Conservation (phyloP, 2,329 filamentous ascomycete genomes). For the Sporothrix pallida region DNA sequence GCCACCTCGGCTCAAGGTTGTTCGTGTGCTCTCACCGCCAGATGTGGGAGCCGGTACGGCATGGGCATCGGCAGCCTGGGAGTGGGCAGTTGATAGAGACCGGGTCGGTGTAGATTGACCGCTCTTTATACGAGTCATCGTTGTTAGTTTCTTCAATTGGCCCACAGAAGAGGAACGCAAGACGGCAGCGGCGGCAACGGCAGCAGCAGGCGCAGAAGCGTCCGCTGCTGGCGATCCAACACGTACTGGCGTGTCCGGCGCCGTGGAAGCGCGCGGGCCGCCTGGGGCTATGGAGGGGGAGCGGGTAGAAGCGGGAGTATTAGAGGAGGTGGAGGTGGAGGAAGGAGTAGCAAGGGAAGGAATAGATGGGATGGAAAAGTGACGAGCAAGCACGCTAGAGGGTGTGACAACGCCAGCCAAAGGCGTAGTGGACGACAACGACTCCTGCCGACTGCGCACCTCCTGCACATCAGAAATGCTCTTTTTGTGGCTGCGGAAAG, state of each 20-base stretch:
- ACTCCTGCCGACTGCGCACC: constrained; percentile 52
- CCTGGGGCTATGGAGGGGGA: constrained; percentile 24
- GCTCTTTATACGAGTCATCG: constrained; percentile 81
- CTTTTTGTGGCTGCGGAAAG: constrained; percentile 50
- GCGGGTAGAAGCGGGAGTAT: constrained; percentile 29
- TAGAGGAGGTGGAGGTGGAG: constrained; percentile 31
- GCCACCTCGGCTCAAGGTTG: constrained; percentile 35
- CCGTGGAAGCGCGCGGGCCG: constrained; percentile 28
- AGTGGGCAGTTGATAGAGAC: constrained; percentile 72
- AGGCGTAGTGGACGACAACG: constrained; percentile 59
- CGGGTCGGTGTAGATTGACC: constrained; percentile 89
- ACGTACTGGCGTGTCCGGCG: constrained; percentile 37
- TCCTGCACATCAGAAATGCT: constrained; percentile 53
- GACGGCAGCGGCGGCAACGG: constrained; percentile 43
- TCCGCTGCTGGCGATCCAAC: constrained; percentile 41
- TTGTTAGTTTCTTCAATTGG: constrained; percentile 87
- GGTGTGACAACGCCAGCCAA: constrained; percentile 69
- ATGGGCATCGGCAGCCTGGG: constrained; percentile 48
- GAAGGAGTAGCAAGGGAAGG: constrained; percentile 26
- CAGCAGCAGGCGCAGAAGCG: constrained; percentile 17
- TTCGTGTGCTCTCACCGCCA: constrained; percentile 44
- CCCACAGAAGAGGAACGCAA: constrained; percentile 66
- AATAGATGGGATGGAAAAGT: constrained; percentile 70
- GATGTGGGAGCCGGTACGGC: not conserved
- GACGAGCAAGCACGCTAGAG: constrained; percentile 66